Base-by-base conservation (phyloP, 2,329 filamentous ascomycete genomes). In the Daldinia eschscholtzii region DNA sequence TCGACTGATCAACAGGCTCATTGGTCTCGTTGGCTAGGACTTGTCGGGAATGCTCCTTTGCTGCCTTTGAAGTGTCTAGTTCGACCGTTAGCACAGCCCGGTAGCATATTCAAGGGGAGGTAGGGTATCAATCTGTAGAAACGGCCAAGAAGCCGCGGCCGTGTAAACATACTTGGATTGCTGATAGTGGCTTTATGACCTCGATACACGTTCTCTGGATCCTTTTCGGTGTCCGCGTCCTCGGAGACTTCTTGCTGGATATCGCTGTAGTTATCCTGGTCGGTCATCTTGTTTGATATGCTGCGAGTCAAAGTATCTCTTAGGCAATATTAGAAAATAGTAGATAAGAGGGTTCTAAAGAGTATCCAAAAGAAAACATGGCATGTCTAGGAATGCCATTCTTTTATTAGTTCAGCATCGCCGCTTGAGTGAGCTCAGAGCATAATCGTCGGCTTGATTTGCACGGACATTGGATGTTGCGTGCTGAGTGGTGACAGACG, bases 231-330 rank as follows among this genome's bases (percentile, higher is more conserved):
- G 30, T 57, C 61, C 5, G 44, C 57, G 13, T 26, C 30, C 42
- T 13, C 42, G 13, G 57, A 13, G 20, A 65, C 57, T 52, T 68
- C 65, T 57, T 68, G 57, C 50, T 68, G 61, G 39, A 65, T 68
- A 37, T 68, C 57, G 52, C 61, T 68, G 52, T 68, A 65, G 56
- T 68, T 65, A 35, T 68, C 61, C 61, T 68, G 61, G 61, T 58
- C 61, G 37, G 61, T 26, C 57, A 68, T 65, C 9, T 33, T 42
- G 50, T 33, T 28, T 44, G 37, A n/a, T 48, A 23, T 23, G n/a
- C 4, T 41, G 9, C 5, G 1, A 28, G 20, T 23, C 20, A 37
- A 13, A 37, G 6, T 26, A 42, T 15, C 23, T 23, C 2, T 42
- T 4, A 15, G 53, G n/a, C 9, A n/a, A 42, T 20, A 2, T 0